Conservation (phyloP, 2,329 filamentous ascomycete species). For the Penicillium fuscoglaucum region DNA sequence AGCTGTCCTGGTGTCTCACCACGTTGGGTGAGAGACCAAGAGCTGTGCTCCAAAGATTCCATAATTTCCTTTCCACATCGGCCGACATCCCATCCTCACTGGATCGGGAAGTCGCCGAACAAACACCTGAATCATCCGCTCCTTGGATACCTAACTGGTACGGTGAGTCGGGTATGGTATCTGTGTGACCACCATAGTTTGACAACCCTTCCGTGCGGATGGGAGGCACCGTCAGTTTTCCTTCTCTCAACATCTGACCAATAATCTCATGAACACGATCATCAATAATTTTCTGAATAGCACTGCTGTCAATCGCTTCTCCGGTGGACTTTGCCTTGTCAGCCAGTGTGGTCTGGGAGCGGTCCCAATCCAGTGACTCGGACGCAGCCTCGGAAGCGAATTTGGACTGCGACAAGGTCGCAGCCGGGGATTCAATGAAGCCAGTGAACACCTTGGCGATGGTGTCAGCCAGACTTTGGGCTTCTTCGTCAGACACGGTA, state of each 20-base stretch:
- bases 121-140: conserved; percentile 26
- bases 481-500: conserved; percentile 38
- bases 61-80: conserved; percentile 37
- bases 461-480: conserved; percentile 30
- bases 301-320: conserved; percentile 22
- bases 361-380: conserved; percentile 13
- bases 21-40: conserved; percentile 35
- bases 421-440: conserved; percentile 34
- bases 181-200: conserved; percentile 14
- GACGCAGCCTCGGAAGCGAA: conserved; percentile 12
- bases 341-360: conserved; percentile 17
- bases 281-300: conserved; percentile 37
- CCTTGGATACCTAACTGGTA: conserved; percentile 18
- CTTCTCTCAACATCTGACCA: conserved; percentile 34
- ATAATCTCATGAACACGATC: conserved; percentile 38
- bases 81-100: conserved; percentile 29
- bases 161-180: conserved; percentile 21
- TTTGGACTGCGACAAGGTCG: conserved; percentile 25
- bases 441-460: conserved; percentile 36
- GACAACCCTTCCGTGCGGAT: conserved; percentile 17
- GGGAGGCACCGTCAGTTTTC: conserved; percentile 27
- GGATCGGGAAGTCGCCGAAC: conserved; percentile 35
- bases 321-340: conserved; percentile 15
- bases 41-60: conserved; percentile 42
- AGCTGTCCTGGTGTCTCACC: conserved; percentile 42